A percentile compares a stretch with the other conserved stretches of the same genome.
phyloP scores from a whole-genome alignment of 2,329 filamentous ascomycete species.

The Aspergillus versicolor region DNA sequence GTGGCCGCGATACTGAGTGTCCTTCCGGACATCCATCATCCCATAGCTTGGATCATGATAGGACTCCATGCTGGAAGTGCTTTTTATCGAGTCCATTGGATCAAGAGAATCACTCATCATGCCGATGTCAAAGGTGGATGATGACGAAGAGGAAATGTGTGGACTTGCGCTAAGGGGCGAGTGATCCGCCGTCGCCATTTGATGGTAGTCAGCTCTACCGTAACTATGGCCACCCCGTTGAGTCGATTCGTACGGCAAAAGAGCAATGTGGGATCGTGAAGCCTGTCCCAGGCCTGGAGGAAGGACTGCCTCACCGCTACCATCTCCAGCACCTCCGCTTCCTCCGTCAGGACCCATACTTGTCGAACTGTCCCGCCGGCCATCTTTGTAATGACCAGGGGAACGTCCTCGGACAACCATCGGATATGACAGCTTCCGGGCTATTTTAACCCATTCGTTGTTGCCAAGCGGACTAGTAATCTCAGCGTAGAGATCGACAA shows the following conservation, averaged over 20 bases:
- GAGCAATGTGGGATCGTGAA: constrained; percentile 31
- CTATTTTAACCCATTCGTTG: constrained; percentile 65
- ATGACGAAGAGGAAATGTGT: constrained; percentile 40
- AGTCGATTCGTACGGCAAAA: constrained; percentile 36
- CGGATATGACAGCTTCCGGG: constrained; percentile 70
- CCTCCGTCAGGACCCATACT: constrained; percentile 69
- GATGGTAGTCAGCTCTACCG: constrained; percentile 35
- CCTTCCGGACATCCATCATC: constrained; percentile 25
- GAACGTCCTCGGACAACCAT: constrained; percentile 86
- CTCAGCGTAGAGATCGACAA: constrained; percentile 78
- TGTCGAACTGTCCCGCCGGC: constrained; percentile 65
- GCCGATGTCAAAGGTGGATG: constrained; percentile 38
- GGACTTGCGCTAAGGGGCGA: constrained; percentile 40
- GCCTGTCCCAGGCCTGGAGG: constrained; percentile 31
- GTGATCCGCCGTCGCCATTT: constrained; percentile 35
- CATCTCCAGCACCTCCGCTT: constrained; percentile 47
- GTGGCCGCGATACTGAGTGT: constrained; percentile 24
- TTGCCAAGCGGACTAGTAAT: constrained; percentile 48
- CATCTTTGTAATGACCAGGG: constrained; percentile 75
- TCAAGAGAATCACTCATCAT: constrained; percentile 41
- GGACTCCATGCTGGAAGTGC: constrained; percentile 29
- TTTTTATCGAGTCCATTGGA: constrained; percentile 40
- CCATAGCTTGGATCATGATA: constrained; percentile 34
- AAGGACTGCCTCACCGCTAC: constrained; percentile 27
- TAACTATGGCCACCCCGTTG: constrained; percentile 34